Base-by-base conservation (phyloP, 257 asterid species). In the Solanum clarkiae region DNA sequence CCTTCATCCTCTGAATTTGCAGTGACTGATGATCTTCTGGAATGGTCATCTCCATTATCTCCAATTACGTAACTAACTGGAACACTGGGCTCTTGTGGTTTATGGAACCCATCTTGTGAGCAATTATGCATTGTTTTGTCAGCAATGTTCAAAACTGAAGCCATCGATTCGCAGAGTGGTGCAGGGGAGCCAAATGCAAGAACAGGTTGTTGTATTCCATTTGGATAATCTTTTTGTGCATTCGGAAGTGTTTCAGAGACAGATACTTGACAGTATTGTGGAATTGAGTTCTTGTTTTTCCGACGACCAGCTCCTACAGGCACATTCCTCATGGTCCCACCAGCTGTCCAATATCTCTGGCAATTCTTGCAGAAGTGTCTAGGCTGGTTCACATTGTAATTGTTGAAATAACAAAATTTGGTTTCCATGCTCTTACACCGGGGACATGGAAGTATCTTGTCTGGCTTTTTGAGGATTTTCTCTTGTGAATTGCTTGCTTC, bases 261-360 rank as follows among this genome's bases (percentile, higher is more conserved):
- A 44, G 90, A 87, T 44, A 92, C 85, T 13, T 90, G 94, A 20
- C 92, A 93, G 87, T 87, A 97, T 10, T 94, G 98, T 63, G 95
- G 82, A 74, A 85, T 81, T 0, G 91, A 68, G 74, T 86, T 92
- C 91, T 95, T 97, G 93, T 94, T 97, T 91, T 93, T 97, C 66
- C 99, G 94, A 9, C 99, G 97, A 74, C 99, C 99, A 42, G 99
- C 98, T 75, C 99, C 99, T 8, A 97, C 90, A 1, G 99, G 98
- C n/a, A 97, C 98, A 24, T 93, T 97, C 87, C 99, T 92, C 98
- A 93, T 97, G 72, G 95, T 94, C 86, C 99, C 99, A 40, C 99
- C 99, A 36, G 99, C 99, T 68, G 99, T 97, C 99, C 99, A 97
- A 89, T 97, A 97, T 86, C 99, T 91, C 93, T 97, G 99, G 91